phyloP scores from a whole-genome alignment of 495 filamentous ascomycete genomes.

The Penicilliopsis zonata region DNA sequence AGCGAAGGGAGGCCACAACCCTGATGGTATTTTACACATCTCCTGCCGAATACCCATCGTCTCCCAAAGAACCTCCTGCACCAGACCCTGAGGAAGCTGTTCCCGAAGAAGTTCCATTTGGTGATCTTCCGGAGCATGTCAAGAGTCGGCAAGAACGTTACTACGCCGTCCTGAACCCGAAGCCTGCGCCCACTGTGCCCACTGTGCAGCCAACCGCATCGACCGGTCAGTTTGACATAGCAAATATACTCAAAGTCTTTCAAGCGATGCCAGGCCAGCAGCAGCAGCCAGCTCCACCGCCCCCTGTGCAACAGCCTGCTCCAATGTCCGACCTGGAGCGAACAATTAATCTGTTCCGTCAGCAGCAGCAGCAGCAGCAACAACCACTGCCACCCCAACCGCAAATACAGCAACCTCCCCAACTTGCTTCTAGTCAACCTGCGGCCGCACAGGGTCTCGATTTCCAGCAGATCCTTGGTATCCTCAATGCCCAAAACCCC shows the following conservation, averaged over 20 bases:
- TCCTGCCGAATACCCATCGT: constrained; percentile 59
- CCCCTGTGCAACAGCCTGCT: constrained; percentile 11
- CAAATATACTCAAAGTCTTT: constrained; percentile 35
- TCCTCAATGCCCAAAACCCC: constrained; percentile 24
- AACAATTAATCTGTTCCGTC: constrained; percentile 32
- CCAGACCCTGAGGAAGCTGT: constrained; percentile 23
- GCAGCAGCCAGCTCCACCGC: constrained; percentile 18
- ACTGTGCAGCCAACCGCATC: constrained; percentile 15
- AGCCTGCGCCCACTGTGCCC: constrained; percentile 15
- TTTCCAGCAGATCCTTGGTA: constrained; percentile 23
- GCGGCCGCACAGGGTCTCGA: constrained; percentile 14
- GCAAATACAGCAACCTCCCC: constrained; percentile 19
- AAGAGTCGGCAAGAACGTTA: constrained; percentile 37
- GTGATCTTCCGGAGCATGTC: constrained; percentile 30
- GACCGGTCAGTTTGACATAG: constrained; percentile 29
- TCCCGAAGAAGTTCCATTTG: constrained; percentile 30
- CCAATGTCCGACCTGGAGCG: constrained; percentile 26
- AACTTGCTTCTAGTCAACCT: constrained; percentile 11
- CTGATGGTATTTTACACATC: constrained; percentile 76
- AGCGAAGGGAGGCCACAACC: constrained; percentile 61
- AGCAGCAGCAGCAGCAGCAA: constrained; percentile 25
- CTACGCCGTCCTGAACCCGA: constrained; percentile 25
- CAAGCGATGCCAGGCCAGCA: constrained; percentile 22
- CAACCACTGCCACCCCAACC: constrained; percentile 14
- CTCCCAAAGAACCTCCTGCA: constrained; percentile 59